Conservation (phyloP, 148 eudicot species). For the Persicaria maculosa region DNA sequence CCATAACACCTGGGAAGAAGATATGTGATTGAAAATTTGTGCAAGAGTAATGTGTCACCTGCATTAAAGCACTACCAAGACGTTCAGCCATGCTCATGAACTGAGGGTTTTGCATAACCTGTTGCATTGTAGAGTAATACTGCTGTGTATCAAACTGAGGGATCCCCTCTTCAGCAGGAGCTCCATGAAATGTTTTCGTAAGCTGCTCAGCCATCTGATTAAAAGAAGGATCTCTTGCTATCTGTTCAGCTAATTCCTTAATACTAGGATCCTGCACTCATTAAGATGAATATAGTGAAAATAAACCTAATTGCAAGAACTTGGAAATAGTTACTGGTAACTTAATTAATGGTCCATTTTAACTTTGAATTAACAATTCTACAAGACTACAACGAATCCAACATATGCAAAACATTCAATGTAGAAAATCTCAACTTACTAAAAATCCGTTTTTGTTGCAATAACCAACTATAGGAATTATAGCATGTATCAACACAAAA, state of each 20-base stretch:
- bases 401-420: background rate
- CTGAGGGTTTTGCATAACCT: conserved; percentile 96
- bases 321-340: background rate
- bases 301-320: background rate
- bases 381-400: background rate
- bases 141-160: conserved; percentile 83
- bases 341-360: too few species aligned
- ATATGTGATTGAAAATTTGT: background rate
- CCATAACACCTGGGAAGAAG: background rate
- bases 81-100: conserved; percentile 97
- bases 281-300: background rate
- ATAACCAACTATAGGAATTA: background rate
- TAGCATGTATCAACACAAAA: background rate
- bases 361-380: background rate
- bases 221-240: conserved; percentile 67
- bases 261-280: conserved; percentile 61
- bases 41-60: conserved; percentile 33
- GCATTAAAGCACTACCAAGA: conserved; percentile 86
- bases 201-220: conserved; percentile 77
- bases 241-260: conserved; percentile 70
- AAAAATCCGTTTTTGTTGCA: background rate
- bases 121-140: conserved; percentile 85
- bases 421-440: background rate
- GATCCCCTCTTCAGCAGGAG: conserved; percentile 45
- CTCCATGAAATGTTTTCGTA: conserved; percentile 51